phyloP scores from a whole-genome alignment of 1,284 basidiomycete genomes.

The Microbotryum saponariae region DNA sequence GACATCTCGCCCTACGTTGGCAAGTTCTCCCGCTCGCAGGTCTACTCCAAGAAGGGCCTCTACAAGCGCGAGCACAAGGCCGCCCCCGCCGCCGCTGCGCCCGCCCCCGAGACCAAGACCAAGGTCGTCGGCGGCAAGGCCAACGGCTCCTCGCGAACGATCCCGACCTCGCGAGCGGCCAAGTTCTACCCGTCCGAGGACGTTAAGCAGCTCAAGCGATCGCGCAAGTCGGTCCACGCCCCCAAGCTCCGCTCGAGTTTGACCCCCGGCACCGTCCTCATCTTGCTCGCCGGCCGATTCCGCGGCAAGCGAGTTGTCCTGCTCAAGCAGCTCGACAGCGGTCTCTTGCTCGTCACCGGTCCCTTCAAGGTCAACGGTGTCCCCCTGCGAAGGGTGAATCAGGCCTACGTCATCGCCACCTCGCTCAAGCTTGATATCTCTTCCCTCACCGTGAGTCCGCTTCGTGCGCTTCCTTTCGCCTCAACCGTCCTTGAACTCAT shows the following conservation, averaged over 20 bases:
- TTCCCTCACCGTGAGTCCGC: slow-evolving; percentile 58
- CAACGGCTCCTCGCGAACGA: slow-evolving; percentile 80
- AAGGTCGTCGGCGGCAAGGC: slow-evolving; percentile 79
- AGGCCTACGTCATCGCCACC: slow-evolving; percentile 98
- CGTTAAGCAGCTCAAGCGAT: slow-evolving; percentile 77
- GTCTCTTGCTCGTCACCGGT: slow-evolving; percentile 84
- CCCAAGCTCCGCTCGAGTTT: slow-evolving; percentile 77
- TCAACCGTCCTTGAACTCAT: not conserved
- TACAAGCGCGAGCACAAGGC: slow-evolving; percentile 48
- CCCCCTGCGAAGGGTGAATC: slow-evolving; percentile 93
- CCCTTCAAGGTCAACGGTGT: slow-evolving; percentile 99
- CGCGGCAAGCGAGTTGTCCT: slow-evolving; percentile 97
- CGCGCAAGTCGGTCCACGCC: slow-evolving; percentile 72
- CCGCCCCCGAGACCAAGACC: slow-evolving; percentile 55
- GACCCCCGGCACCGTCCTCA: slow-evolving; percentile 89
- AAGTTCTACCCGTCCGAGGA: slow-evolving; percentile 94
- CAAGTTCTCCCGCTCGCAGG: slow-evolving; percentile 71
- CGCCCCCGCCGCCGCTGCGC: slow-evolving; percentile 51
- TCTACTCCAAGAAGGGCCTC: slow-evolving; percentile 67
- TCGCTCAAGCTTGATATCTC: slow-evolving; percentile 88
- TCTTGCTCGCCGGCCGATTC: slow-evolving; percentile 96
- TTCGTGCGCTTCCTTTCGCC: not conserved
- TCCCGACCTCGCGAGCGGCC: slow-evolving; percentile 76
- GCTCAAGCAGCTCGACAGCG: slow-evolving; percentile 88
- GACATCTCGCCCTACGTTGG: slow-evolving; percentile 76